phyloP scores from a whole-genome alignment of 768 basidiomycete genomes.

The Suillus decipiens region DNA sequence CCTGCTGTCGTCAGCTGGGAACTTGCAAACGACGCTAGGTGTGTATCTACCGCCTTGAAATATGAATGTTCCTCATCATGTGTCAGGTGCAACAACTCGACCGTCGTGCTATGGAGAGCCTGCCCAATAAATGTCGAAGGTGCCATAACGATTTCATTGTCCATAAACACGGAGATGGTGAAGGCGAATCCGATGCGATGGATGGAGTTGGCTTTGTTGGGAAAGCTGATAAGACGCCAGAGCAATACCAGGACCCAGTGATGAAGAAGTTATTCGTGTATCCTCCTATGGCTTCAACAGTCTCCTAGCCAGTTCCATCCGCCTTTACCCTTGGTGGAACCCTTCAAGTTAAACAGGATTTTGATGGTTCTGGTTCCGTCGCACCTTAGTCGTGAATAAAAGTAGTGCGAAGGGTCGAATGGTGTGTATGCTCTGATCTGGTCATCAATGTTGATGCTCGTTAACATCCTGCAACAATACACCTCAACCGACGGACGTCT shows the following conservation, averaged over 20 bases:
- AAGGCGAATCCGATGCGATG: conserved; percentile 37
- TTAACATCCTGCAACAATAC: conserved; percentile 92
- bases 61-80: neutral
- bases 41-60: neutral
- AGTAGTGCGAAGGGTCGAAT: conserved; percentile 43
- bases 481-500: conserved; percentile 85
- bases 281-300: conserved; percentile 14
- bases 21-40: conserved; percentile 22
- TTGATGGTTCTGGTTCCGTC: conserved; percentile 66
- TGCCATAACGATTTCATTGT: conserved; percentile 30
- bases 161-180: conserved; percentile 25
- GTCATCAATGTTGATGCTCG: conserved; percentile 87
- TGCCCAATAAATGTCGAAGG: conserved; percentile 50
- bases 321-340: conserved; percentile 56
- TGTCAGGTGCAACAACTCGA: conserved; percentile 12
- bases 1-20: conserved; percentile 62
- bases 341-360: conserved; percentile 49
- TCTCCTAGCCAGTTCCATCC: conserved; percentile 17
- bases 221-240: neutral
- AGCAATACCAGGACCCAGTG: neutral
- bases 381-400: conserved; percentile 45
- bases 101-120: conserved; percentile 51
- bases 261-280: conserved; percentile 18
- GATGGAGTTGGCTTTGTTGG: conserved; percentile 22
- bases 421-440: conserved; percentile 50